Evolutionary conservation across 805 yeast genomes (phyloP).

Genomic region (Metschnikowia lachancei): DNA sequence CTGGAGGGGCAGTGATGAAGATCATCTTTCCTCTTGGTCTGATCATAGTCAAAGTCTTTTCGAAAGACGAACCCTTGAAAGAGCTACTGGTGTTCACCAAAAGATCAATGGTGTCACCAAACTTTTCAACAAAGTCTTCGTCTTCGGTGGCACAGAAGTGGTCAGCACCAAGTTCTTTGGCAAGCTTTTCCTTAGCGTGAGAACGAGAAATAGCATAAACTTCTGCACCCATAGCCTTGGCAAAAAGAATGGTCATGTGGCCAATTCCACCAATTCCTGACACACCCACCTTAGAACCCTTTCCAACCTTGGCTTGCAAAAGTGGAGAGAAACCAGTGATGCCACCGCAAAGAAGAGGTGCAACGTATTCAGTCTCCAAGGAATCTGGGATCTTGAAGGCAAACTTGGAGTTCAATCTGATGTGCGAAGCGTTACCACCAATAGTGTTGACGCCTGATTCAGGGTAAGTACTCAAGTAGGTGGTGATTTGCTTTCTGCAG

Average conservation of each 20-base stretch:
- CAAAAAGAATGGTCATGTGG: constrained; percentile 58
- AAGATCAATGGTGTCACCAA: constrained; percentile 14
- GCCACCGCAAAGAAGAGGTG: constrained; percentile 24
- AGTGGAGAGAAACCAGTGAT: constrained; percentile 24
- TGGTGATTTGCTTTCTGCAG: constrained; percentile 15
- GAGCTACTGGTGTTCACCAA: constrained; percentile 19
- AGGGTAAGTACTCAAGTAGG: constrained; percentile 15
- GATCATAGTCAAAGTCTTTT: constrained; percentile 15
- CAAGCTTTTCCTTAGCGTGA: constrained; percentile 49
- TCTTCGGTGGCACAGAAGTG: constrained; percentile 26
- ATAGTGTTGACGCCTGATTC: constrained; percentile 16
- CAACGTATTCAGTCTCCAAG: constrained; percentile 15
- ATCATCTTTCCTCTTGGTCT: constrained; percentile 18
- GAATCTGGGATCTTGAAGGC: constrained; percentile 21
- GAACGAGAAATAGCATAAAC: constrained; percentile 57
- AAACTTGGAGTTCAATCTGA: constrained; percentile 18
- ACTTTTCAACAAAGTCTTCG: constrained; percentile 22
- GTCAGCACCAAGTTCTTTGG: constrained; percentile 53
- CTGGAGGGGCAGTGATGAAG: constrained; percentile 20
- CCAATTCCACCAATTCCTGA: constrained; percentile 70
- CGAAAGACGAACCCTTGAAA: constrained; percentile 20
- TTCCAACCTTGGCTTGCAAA: constrained; percentile 18
- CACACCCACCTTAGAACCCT: constrained; percentile 49
- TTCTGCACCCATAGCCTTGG: constrained; percentile 62
- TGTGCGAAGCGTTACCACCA: constrained; percentile 21